Evolutionary conservation across 345 rosid genomes (phyloP).

Genomic region (Trapa incisa): DNA sequence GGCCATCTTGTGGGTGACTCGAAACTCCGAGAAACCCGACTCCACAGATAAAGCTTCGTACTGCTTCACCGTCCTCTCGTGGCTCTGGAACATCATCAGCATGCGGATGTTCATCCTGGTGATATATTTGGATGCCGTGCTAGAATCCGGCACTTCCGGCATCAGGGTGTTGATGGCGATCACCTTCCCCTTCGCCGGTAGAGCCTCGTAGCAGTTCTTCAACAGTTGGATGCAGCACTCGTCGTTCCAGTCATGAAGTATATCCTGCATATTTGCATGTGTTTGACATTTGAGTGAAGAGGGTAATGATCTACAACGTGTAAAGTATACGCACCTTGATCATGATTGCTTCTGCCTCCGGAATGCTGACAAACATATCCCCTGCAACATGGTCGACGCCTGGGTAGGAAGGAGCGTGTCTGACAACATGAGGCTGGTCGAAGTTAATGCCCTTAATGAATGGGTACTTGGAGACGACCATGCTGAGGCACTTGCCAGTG

Average conservation of each 20-base stretch:
- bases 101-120: not conserved
- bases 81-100: slow-evolving; percentile 8
- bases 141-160: slow-evolving; percentile 10
- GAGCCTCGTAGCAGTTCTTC: slow-evolving; percentile 10
- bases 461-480: slow-evolving; percentile 14
- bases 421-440: slow-evolving; percentile 11
- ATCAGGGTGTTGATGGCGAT: slow-evolving; percentile 1
- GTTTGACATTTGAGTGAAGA: too few species aligned
- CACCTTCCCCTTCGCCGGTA: slow-evolving; percentile 11
- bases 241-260: slow-evolving; percentile 15
- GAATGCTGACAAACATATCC: slow-evolving; percentile 14
- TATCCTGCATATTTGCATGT: not conserved
- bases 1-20: not conserved
- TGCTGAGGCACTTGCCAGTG: slow-evolving; percentile 7
- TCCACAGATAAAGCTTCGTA: slow-evolving; percentile 6
- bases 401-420: slow-evolving; percentile 11
- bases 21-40: slow-evolving; percentile 9
- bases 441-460: slow-evolving; percentile 14
- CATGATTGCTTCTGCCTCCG: slow-evolving; percentile 12
- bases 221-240: slow-evolving; percentile 9
- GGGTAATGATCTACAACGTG: too few species aligned
- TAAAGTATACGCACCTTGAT: slow-evolving; percentile 11
- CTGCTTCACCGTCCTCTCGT: slow-evolving; percentile 14
- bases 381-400: slow-evolving; percentile 19
- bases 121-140: slow-evolving; percentile 2